Base-by-base conservation (phyloP, 2,329 filamentous ascomycete species). In the Sphaceloma murrayae region DNA sequence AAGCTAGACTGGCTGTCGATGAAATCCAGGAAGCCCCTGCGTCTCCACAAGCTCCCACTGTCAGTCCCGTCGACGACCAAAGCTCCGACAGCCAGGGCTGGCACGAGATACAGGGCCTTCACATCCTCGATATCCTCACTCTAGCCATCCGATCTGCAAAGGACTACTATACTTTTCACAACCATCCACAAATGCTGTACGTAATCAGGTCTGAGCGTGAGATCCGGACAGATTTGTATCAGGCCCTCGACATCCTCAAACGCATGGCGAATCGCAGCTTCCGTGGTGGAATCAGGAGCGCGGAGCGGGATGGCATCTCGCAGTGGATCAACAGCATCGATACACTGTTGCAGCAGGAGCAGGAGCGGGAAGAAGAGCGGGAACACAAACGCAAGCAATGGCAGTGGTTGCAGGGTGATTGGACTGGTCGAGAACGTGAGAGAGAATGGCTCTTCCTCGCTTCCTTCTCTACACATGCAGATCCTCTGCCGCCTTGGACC, bases 101-200 rank as follows among this genome's bases (percentile, higher is more conserved):
- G 79, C 77, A 83, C 60, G 86, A 95, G 62, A 74, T 94, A 16
- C 85, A 94, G 61, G 91, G 89, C 13, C 78, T 96, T 69, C 85
- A 93, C 56, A 78, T 98, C 27, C 75, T 96, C 46, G 89, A 96
- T 60, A 80, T 94, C 43, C 82, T 91, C 58, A 98, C 91, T 1
- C 72, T 96, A 43, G 89, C 89, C n/a, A 96, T 98, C 53, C 78
- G 87, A 43, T 87, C 89, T 1, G 91, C 91, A 42, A 94, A 93
- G 65, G 81, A 93, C 56, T 98, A 96, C 66, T 96, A 98, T 64
- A 95, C 88, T 0, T 77, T 86, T 3, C 91, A 96, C 59, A 84
- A 93, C 56, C 74, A 88, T 43, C 86, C 88, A 1, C 82, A 91
- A 53, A 80, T 85, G 27, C 70, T 96, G 13, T 85, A 91, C 56